phyloP scores from a whole-genome alignment of 2,329 filamentous ascomycete genomes.

The Ophiostoma ulmi region DNA sequence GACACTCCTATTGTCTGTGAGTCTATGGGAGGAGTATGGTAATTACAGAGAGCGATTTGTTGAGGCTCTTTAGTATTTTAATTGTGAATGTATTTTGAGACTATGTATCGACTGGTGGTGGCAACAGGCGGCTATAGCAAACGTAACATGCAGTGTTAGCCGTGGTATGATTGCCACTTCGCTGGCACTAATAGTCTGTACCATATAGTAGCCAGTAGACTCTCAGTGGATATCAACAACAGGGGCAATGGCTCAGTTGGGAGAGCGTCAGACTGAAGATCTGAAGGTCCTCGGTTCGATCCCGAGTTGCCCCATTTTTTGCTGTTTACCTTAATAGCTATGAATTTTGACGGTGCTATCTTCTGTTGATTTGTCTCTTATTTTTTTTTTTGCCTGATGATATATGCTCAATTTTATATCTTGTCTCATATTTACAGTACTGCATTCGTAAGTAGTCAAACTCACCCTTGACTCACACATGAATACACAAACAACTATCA shows the following conservation, averaged over 20 bases:
- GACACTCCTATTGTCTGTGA: neutral
- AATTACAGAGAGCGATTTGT: no score
- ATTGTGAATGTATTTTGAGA: no score
- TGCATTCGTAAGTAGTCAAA: no score
- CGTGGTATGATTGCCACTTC: no score
- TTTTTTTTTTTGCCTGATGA: neutral
- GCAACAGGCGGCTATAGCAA: neutral
- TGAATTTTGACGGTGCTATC: neutral
- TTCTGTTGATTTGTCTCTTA: neutral
- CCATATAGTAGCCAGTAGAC: neutral
- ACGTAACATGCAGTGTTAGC: neutral
- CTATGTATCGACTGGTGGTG: no score
- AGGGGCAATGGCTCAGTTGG: constrained; percentile 16
- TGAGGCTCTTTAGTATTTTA: no score
- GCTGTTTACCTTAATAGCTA: neutral
- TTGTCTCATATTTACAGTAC: no score
- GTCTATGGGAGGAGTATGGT: neutral
- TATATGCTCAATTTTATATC: no score
- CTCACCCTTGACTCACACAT: no score
- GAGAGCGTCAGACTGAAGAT: constrained; percentile 17
- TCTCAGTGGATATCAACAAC: neutral
- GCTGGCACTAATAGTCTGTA: neutral
- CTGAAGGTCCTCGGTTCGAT: constrained; percentile 17
- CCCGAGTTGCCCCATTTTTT: constrained; percentile 16
- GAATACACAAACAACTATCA: neutral